phyloP scores from a whole-genome alignment of 345 rosid genomes.

The Alliaria petiolata region DNA sequence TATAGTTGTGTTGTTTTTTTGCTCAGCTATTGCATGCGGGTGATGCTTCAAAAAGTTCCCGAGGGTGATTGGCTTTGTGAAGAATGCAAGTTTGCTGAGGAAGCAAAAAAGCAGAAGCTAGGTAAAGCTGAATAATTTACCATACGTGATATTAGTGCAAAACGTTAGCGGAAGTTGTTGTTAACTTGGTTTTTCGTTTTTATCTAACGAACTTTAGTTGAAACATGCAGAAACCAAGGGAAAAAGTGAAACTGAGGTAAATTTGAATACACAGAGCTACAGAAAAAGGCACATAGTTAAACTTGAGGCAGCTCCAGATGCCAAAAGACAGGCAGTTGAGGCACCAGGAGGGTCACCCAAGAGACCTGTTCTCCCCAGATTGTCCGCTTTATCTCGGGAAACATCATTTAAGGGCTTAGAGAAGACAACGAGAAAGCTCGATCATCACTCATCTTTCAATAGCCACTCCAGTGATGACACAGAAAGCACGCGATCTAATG shows the following conservation, averaged over 20 bases:
- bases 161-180: background rate
- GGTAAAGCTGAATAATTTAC: constrained; percentile 38
- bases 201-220: constrained; percentile 14
- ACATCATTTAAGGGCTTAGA: constrained; percentile 52
- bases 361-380: constrained; percentile 46
- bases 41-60: constrained; percentile 77
- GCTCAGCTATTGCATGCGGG: constrained; percentile 93
- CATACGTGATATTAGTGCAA: constrained; percentile 15
- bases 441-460: constrained; percentile 41
- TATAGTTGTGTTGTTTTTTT: constrained; percentile 18
- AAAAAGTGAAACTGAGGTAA: constrained; percentile 35
- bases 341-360: constrained; percentile 54
- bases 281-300: constrained; percentile 57
- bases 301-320: constrained; percentile 38
- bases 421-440: constrained; percentile 56
- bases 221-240: constrained; percentile 50
- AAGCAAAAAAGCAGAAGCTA: constrained; percentile 53
- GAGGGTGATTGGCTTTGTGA: constrained; percentile 95
- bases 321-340: constrained; percentile 66
- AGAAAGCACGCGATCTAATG: constrained; percentile 45
- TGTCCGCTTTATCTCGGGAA: constrained; percentile 47
- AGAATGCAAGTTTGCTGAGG: constrained; percentile 79
- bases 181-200: constrained; percentile 4
- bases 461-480: constrained; percentile 37
- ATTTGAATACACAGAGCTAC: constrained; percentile 33